Base-by-base conservation (phyloP, 495 filamentous ascomycete genomes). In the Aspergillus campestris region DNA sequence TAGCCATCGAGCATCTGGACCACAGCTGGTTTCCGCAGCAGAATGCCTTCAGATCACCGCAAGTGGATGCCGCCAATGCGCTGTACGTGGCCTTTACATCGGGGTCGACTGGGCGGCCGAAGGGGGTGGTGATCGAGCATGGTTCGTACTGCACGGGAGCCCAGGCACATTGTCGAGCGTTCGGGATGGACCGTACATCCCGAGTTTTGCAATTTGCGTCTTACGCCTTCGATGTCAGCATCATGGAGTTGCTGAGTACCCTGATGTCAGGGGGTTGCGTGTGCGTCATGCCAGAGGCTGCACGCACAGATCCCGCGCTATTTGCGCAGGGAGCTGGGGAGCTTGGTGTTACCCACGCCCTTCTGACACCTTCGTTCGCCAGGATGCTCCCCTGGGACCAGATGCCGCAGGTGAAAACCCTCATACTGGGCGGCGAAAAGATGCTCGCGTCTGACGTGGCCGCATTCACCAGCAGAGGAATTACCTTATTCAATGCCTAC, bases 71-170 rank as follows among this genome's bases (percentile, higher is more conserved):
- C 43, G 27, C 2, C 7, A 37, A 34, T 15, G 53, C 70, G 7
- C 11, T 39, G 6, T 73, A 84, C 53, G 67, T 76, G 2, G 73
- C 83, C 8, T 87, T 80, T 55, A 87, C 83, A 0, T 83, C 79
- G 12, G 83, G 83, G 4, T 79, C 71, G 18, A 86, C 77, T 0
- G 84, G 84, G 0, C 60, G 61, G 3, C 84, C 84, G 0, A 89
- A 88, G 54, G 84, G 83, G 8, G 79, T 86, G 6, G 67, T 83
- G 12, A 67, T 87, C 14, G 46, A 48, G 24, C 46, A 48, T 38
- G 12, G 5, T 1, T 31, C 33, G n/a, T 38, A 24, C 30, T 38
- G 39, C 38, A 6, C 31, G n/a, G 24, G 32, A 10, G 32, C 18
- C 0, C 7, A n/a, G n/a, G 30, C 7, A 12, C 8, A 42, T 9